A percentile compares a stretch with the other conserved stretches of the same genome.
These are phyloP conservation scores for Stachybotrys chartarum DNA, from an alignment of 2,329 filamentous ascomycete species.

Conservation along the genomic window DNA sequence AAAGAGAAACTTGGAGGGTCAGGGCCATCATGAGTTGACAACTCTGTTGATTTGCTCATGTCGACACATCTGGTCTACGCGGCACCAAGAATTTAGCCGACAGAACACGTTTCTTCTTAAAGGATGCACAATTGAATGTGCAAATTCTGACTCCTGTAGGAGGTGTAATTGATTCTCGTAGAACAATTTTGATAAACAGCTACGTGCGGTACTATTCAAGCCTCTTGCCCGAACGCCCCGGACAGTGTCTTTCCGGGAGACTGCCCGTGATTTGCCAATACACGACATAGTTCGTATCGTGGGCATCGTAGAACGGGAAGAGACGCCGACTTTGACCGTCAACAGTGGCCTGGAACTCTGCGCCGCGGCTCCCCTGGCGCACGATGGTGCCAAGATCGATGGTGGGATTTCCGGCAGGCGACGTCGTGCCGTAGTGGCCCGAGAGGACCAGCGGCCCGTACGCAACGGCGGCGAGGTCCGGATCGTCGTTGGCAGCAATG, in stretches of 20 bases:
- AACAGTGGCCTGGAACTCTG: constrained; percentile 26
- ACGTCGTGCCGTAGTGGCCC: constrained; percentile 33
- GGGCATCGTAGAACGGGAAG: constrained; percentile 32
- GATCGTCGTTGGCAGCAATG: constrained; percentile 39
- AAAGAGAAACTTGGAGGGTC: too few relatives aligned
- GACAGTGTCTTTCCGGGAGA: neutral
- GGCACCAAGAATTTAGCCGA: too few relatives aligned
- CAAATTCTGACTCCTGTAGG: too few relatives aligned
- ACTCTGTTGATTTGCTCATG: too few relatives aligned
- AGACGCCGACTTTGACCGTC: constrained; percentile 21
- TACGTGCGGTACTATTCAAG: too few relatives aligned
- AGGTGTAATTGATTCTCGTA: too few relatives aligned
- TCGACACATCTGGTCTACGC: too few relatives aligned
- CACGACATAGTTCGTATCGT: constrained; percentile 33
- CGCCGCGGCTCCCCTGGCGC: constrained; percentile 8
- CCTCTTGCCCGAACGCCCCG: too few relatives aligned
- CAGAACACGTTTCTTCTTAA: too few relatives aligned
- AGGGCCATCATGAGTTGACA: too few relatives aligned
- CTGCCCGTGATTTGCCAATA: constrained; percentile 25
- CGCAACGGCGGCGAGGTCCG: constrained; percentile 33
- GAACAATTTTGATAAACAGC: too few relatives aligned
- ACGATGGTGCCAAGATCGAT: constrained; percentile 21
- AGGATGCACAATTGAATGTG: too few relatives aligned
- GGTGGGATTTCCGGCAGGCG: constrained; percentile 16
- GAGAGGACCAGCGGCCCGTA: constrained; percentile 38